phyloP scores from a whole-genome alignment of 2,329 filamentous ascomycete genomes.

The Colletotrichum sp. region DNA sequence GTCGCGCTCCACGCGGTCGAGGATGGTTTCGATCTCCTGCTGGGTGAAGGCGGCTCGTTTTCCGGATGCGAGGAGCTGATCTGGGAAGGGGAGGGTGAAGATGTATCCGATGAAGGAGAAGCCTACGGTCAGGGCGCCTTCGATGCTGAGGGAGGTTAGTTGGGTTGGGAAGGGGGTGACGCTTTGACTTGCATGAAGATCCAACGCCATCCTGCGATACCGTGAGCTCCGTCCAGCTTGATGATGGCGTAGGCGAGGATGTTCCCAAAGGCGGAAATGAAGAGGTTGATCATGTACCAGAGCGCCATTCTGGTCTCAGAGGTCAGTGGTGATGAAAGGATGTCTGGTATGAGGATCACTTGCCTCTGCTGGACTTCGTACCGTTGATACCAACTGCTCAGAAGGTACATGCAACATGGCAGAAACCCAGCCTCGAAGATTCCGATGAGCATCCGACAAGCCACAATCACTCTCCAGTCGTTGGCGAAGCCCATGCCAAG shows the following conservation, averaged over 20 bases:
- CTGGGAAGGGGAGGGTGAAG: conserved; percentile 28
- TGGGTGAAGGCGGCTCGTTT: neutral
- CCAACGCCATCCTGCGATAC: conserved; percentile 42
- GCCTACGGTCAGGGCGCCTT: conserved; percentile 29
- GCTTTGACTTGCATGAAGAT: conserved; percentile 23
- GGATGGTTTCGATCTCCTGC: conserved; percentile 29
- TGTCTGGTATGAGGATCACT: no score
- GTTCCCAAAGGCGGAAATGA: conserved; percentile 30
- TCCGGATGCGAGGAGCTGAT: conserved; percentile 3
- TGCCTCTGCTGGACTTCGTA: neutral
- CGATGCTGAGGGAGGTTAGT: conserved; percentile 5
- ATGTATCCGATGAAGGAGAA: conserved; percentile 27
- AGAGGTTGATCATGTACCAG: conserved; percentile 23
- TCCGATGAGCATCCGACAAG: conserved; percentile 29
- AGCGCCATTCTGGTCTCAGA: conserved; percentile 28
- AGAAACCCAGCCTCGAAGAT: conserved; percentile 27
- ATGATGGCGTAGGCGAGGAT: conserved; percentile 31
- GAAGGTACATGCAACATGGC: conserved; percentile 20
- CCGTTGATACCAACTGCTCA: neutral
- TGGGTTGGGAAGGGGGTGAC: neutral
- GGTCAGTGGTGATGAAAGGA: no score
- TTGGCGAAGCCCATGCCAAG: conserved; percentile 35
- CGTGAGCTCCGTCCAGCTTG: conserved; percentile 46
- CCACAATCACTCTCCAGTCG: conserved; percentile 24
- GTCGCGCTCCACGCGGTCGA: conserved; percentile 41